Evolutionary conservation across 2,329 filamentous ascomycete genomes (phyloP).

Genomic region (Berkeleyomyces rouxiae): DNA sequence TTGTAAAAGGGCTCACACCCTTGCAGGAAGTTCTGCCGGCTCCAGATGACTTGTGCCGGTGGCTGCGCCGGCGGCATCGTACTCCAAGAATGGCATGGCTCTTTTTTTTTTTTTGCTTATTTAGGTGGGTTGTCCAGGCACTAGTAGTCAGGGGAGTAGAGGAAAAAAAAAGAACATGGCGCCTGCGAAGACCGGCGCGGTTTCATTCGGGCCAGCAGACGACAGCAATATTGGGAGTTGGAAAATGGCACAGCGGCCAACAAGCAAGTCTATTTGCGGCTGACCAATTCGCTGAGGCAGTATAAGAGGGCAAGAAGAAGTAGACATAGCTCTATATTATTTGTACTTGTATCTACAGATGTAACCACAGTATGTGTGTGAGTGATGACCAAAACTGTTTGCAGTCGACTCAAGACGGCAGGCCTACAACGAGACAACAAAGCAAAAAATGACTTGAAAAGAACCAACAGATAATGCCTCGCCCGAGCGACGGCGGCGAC

Average conservation of each 20-base stretch:
- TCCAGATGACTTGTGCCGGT: not conserved
- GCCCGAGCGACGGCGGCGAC: no score
- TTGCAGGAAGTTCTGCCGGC: not conserved
- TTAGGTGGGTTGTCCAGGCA: not conserved
- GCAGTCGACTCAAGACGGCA: not conserved
- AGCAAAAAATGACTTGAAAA: not conserved
- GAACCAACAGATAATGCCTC: not conserved
- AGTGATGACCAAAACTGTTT: not conserved
- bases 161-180: not conserved
- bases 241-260: not conserved
- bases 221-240: not conserved
- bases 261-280: not conserved
- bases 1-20: not conserved
- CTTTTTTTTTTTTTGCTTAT: not conserved
- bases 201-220: not conserved
- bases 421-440: not conserved
- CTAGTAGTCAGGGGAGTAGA: not conserved
- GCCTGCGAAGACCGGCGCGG: not conserved
- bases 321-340: no score
- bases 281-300: not conserved
- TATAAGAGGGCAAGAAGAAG: not conserved
- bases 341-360: no score
- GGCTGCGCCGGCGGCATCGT: slow-evolving; percentile 7
- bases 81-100: not conserved
- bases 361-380: no score